phyloP scores from a whole-genome alignment of 1,284 basidiomycete genomes.

The Cryptococcus sp. region DNA sequence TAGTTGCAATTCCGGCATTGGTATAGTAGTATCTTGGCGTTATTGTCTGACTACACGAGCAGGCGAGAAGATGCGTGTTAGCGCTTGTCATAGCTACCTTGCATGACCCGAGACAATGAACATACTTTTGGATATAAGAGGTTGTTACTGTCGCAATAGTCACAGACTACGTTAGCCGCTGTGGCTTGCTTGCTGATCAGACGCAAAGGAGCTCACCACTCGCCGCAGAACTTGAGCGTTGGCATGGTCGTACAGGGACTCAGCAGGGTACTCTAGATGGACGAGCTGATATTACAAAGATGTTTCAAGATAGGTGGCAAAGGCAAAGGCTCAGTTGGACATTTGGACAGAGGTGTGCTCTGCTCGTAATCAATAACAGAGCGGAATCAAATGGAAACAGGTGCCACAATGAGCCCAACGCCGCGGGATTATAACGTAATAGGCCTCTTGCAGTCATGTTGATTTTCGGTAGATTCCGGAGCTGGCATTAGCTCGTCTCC shows the following conservation, averaged over 20 bases:
- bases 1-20: slow-evolving; percentile 91
- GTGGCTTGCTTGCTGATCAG: neutral
- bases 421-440: slow-evolving; percentile 1
- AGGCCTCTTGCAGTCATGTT: too few relatives aligned
- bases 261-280: too few relatives aligned
- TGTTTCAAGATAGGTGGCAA: too few relatives aligned
- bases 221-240: slow-evolving; percentile 78
- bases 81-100: too few relatives aligned
- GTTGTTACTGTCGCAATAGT: slow-evolving; percentile 71
- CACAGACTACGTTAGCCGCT: neutral
- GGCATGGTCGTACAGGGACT: slow-evolving; percentile 28
- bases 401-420: neutral
- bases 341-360: too few relatives aligned
- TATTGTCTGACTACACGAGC: slow-evolving; percentile 70
- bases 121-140: slow-evolving; percentile 75
- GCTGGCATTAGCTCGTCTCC: too few relatives aligned
- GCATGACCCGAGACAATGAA: neutral
- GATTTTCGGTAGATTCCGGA: too few relatives aligned
- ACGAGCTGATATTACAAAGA: neutral
- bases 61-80: neutral
- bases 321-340: too few relatives aligned
- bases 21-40: slow-evolving; percentile 84
- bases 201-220: slow-evolving; percentile 59
- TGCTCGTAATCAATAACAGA: too few relatives aligned
- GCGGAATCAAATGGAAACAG: too few relatives aligned